phyloP scores from a whole-genome alignment of 2,329 filamentous ascomycete genomes.

The Pyrenochaeta sp. region DNA sequence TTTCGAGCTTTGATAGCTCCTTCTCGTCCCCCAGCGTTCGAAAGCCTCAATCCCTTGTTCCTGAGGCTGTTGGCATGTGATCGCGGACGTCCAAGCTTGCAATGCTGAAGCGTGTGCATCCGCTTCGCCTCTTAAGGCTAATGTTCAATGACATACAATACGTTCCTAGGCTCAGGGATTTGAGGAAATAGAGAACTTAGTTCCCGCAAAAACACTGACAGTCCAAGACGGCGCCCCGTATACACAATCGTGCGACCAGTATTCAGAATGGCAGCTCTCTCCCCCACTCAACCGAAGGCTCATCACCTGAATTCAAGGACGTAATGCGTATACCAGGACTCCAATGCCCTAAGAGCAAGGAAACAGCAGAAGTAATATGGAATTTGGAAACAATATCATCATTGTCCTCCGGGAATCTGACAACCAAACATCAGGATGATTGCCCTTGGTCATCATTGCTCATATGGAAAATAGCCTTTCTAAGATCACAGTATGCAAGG shows the following conservation, averaged over 20 bases:
- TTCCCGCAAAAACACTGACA: not conserved
- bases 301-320: not conserved
- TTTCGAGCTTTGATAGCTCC: not conserved
- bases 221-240: not conserved
- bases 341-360: not conserved
- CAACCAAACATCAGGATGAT: too few relatives aligned
- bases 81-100: not conserved
- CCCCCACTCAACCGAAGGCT: not conserved
- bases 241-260: not conserved
- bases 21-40: not conserved
- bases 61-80: conserved; percentile 2
- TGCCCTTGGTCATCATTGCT: too few relatives aligned
- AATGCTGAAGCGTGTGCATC: not conserved
- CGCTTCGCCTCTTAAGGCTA: not conserved
- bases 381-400: too few relatives aligned
- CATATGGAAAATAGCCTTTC: too few relatives aligned
- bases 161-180: not conserved
- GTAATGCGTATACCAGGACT: not conserved
- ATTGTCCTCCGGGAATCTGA: too few relatives aligned
- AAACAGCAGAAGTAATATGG: not conserved
- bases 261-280: not conserved
- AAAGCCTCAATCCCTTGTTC: not conserved
- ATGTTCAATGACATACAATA: not conserved
- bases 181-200: not conserved
- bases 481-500: too few relatives aligned